Percentiles rank a stretch among this genome's conserved stretches.
Conservation (phyloP, 148 eudicot species). For the Suaeda aralocaspica region DNA sequence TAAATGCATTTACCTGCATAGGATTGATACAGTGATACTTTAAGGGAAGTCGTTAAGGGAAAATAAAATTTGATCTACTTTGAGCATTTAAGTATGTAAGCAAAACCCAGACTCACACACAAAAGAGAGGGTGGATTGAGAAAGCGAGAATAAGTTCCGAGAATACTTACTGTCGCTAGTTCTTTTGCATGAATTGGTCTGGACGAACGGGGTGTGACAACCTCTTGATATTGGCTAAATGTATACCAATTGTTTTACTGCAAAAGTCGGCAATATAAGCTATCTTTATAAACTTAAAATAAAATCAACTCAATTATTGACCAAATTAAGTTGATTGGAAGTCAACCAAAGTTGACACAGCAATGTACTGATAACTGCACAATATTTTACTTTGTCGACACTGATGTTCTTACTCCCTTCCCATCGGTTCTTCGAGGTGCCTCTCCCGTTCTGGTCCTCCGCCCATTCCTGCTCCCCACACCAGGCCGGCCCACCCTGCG, state of each 20-base stretch:
- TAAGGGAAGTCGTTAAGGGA: neutral
- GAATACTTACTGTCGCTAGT: constrained; percentile 58
- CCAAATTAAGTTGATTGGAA: neutral
- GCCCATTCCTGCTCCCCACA: constrained; percentile 80
- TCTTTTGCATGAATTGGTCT: constrained; percentile 81
- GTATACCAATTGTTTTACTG: constrained; percentile 98
- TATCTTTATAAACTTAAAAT: constrained; percentile 7
- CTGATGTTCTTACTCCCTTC: too few relatives aligned
- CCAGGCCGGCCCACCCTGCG: too few relatives aligned
- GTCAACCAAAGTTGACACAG: constrained; percentile 9
- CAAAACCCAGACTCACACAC: neutral
- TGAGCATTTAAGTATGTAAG: neutral
- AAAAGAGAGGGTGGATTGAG: neutral
- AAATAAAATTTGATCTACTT: neutral
- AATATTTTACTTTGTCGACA: constrained; percentile 70
- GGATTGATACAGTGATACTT: neutral
- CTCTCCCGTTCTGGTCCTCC: too few relatives aligned
- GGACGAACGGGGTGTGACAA: constrained; percentile 69
- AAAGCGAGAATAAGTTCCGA: neutral
- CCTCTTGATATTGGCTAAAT: constrained; percentile 70
- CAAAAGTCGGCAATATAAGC: constrained; percentile 23
- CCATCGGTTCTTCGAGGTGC: too few relatives aligned
- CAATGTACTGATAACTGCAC: neutral
- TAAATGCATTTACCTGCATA: constrained; percentile 81
- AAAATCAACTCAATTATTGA: neutral